Evolutionary conservation across 108 stramenopile genomes (phyloP), one percentile per base, ranked within the genome.

Genomic region (Fragilaria crotonensis): DNA sequence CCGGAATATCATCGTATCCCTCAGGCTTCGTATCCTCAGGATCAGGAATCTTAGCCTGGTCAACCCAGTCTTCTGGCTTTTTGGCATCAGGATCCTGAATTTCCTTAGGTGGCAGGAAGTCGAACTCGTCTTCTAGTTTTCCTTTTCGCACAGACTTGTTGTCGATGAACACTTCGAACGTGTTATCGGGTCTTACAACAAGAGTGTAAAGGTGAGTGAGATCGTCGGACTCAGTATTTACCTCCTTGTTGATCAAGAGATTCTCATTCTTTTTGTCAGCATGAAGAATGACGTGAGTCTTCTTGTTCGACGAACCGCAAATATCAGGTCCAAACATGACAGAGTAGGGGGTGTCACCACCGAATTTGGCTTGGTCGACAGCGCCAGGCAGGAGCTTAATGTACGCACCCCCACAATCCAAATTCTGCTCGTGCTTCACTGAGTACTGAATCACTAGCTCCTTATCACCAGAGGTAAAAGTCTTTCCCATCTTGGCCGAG

Each of bases 281-380:
- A 75, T 96, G 89, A 66, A 98, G 82, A 78, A 99, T 99, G 63
- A 93, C 95, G 64, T 99, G 99, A 25, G 97, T 98, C 28, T 82
- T 76, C 52, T 90, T 83, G 76, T 89, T 96, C 71, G 75, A 70
- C 54, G 78, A 72, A 45, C 99, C 99, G 64, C 99, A 99, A 51
- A 97, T 83, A 63, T 99, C 99, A 7, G 99, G 99, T 52, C 99
- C 99, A 70, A 99, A 99, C 99, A 99, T 99, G 75, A 99, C 75
- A 41, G 76, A 79, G 67, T 99, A 99, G 5, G 91, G 94, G 7
- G 97, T 95, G 47, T 99, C 97, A 2, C 99, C 99, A 26, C 97
- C 97, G 78, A 99, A 99, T 23, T 71, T 81, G 52, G 60, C 75
- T 20, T 87, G 45, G 52, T 90, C 83, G 59, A 95, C 89, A 19